Evolutionary conservation across 768 basidiomycete species (phyloP).

Genomic region (Cystofilobasidium capitatum): DNA sequence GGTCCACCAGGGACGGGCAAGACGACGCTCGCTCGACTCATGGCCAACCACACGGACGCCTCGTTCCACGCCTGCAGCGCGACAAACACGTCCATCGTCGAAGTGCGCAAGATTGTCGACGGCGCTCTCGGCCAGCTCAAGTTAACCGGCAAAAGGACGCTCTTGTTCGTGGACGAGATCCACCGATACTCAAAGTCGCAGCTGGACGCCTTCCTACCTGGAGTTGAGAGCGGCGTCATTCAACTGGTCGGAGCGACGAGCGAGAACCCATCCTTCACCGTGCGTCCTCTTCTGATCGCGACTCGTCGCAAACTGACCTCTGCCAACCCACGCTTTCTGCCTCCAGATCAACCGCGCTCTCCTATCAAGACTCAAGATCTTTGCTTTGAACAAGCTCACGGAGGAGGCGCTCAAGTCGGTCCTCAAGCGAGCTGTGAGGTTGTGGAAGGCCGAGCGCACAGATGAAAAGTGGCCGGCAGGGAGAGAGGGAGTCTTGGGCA

Average conservation of each 20-base stretch:
- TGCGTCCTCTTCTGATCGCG: background rate
- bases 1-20: constrained; percentile 56
- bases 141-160: constrained; percentile 61
- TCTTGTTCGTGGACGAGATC: constrained; percentile 74
- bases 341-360: constrained; percentile 29
- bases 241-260: constrained; percentile 78
- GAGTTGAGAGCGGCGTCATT: constrained; percentile 65
- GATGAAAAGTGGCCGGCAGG: background rate
- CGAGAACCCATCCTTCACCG: constrained; percentile 78
- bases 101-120: constrained; percentile 63
- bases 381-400: constrained; percentile 59
- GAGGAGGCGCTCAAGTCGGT: constrained; percentile 54
- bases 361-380: constrained; percentile 49
- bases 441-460: background rate
- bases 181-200: constrained; percentile 67
- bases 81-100: constrained; percentile 51
- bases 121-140: constrained; percentile 60
- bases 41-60: constrained; percentile 53
- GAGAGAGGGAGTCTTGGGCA: background rate
- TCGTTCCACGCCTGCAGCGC: constrained; percentile 68
- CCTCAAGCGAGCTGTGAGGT: constrained; percentile 47
- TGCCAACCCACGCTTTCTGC: background rate
- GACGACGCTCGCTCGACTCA: constrained; percentile 63
- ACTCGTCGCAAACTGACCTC: background rate
- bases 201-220: constrained; percentile 73